These are phyloP conservation scores for Cyberlindnera xylosilytica DNA, from an alignment of 805 yeast species.

Conservation along the genomic window DNA sequence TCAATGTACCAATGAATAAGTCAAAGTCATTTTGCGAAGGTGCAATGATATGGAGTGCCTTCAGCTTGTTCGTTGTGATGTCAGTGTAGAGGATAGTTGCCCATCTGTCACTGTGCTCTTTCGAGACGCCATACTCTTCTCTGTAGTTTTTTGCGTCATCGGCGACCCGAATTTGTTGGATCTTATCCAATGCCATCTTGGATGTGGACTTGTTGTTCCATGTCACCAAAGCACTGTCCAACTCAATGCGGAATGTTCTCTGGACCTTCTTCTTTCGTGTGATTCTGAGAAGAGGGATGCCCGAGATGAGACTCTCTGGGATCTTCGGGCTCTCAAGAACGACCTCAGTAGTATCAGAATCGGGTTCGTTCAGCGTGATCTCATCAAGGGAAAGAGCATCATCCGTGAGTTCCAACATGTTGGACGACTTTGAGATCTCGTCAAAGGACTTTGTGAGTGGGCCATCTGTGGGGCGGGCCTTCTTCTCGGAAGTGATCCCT, in stretches of 20 bases:
- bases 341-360: slow-evolving; percentile 6
- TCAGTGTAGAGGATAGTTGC: slow-evolving; percentile 71
- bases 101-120: slow-evolving; percentile 70
- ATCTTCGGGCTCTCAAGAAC: slow-evolving; percentile 35
- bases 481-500: slow-evolving; percentile 4
- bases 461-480: slow-evolving; percentile 17
- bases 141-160: slow-evolving; percentile 79
- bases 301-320: slow-evolving; percentile 47
- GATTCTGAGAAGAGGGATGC: slow-evolving; percentile 62
- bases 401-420: not conserved
- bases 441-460: slow-evolving; percentile 23
- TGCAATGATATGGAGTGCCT: slow-evolving; percentile 79
- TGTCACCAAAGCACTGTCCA: slow-evolving; percentile 47
- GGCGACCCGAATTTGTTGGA: slow-evolving; percentile 58
- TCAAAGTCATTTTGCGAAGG: slow-evolving; percentile 48
- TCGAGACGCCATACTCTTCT: slow-evolving; percentile 75
- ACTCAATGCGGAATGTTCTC: slow-evolving; percentile 53
- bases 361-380: not conserved
- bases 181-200: slow-evolving; percentile 53
- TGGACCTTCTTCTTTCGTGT: slow-evolving; percentile 68
- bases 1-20: slow-evolving; percentile 51
- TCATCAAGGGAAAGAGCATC: not conserved
- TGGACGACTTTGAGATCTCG: slow-evolving; percentile 11
- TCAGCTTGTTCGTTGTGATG: slow-evolving; percentile 57
- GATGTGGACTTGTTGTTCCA: slow-evolving; percentile 50